These are phyloP conservation scores for Irpex rosettiformis DNA, from an alignment of 1,284 basidiomycete species.

Conservation along the genomic window DNA sequence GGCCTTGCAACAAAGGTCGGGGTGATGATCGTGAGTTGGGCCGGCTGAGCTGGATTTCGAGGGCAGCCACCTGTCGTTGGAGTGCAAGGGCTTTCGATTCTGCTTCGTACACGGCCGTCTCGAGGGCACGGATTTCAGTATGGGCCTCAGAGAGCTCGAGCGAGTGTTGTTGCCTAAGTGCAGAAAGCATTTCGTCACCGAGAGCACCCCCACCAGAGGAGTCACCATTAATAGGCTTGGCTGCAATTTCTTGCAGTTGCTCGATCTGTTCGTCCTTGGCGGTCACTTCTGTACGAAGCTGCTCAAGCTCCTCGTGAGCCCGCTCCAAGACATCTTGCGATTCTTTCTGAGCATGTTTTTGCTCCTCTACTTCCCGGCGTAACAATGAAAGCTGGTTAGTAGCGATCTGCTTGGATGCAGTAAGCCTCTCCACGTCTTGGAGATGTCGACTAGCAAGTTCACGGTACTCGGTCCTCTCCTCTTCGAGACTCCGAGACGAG, in stretches of 20 bases:
- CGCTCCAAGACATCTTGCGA: conserved; percentile 57
- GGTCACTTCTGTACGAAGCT: conserved; percentile 52
- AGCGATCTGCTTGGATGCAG: conserved; percentile 38
- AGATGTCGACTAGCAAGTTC: conserved; percentile 48
- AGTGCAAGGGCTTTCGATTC: conserved; percentile 66
- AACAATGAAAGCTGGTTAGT: conserved; percentile 47
- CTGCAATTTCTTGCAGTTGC: conserved; percentile 40
- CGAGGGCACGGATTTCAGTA: conserved; percentile 71
- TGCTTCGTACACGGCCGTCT: conserved; percentile 70
- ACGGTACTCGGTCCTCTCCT: conserved; percentile 52
- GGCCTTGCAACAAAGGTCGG: conserved; percentile 38
- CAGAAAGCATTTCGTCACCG: conserved; percentile 67
- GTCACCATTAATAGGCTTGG: conserved; percentile 29
- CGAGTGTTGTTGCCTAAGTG: conserved; percentile 66
- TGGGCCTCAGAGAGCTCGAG: conserved; percentile 78
- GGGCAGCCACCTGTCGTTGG: conserved; percentile 60
- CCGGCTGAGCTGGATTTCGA: conserved; percentile 61
- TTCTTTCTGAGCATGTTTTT: conserved; percentile 49
- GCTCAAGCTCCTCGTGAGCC: conserved; percentile 65
- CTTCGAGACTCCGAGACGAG: conserved; percentile 52
- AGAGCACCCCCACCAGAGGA: conserved; percentile 44
- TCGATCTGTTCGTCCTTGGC: conserved; percentile 65
- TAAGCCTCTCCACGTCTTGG: conserved; percentile 52
- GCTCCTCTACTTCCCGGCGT: conserved; percentile 48
- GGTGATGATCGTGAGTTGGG: conserved; percentile 36